Evolutionary conservation across 768 basidiomycete species (phyloP).

Genomic region (Hemileccinum impolitum): DNA sequence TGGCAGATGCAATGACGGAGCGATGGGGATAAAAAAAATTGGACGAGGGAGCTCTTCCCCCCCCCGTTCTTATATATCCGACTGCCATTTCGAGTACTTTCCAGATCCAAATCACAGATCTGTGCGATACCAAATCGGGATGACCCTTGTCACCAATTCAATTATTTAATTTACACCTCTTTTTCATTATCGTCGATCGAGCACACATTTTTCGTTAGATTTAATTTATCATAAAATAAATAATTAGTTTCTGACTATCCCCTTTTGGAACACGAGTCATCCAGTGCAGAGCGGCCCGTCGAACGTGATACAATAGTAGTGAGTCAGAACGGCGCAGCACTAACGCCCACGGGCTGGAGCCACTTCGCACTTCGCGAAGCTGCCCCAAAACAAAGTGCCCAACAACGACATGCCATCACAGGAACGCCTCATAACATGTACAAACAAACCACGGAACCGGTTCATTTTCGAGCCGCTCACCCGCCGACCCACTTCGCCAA

Average conservation of each 20-base stretch:
- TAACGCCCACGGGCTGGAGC: slow-evolving; percentile 10
- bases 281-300: not conserved
- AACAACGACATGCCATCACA: slow-evolving; percentile 15
- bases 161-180: slow-evolving; percentile 31
- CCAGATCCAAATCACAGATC: slow-evolving; percentile 26
- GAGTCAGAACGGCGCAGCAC: slow-evolving; percentile 24
- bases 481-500: not conserved
- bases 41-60: too few species aligned
- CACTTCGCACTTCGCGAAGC: slow-evolving; percentile 13
- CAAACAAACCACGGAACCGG: slow-evolving; percentile 30
- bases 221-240: not conserved
- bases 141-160: slow-evolving; percentile 23
- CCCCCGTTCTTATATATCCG: slow-evolving; percentile 27
- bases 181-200: slow-evolving; percentile 36
- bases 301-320: not conserved
- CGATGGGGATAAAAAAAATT: slow-evolving; percentile 10
- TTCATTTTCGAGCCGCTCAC: not conserved
- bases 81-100: slow-evolving; percentile 19
- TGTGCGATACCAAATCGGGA: slow-evolving; percentile 8
- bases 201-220: slow-evolving; percentile 13
- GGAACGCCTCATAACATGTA: slow-evolving; percentile 18
- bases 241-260: slow-evolving; percentile 4
- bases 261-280: not conserved
- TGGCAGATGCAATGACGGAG: slow-evolving; percentile 19
- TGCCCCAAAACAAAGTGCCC: not conserved